Evolutionary conservation across 345 rosid genomes (phyloP).

Genomic region (Citrus reticulata): DNA sequence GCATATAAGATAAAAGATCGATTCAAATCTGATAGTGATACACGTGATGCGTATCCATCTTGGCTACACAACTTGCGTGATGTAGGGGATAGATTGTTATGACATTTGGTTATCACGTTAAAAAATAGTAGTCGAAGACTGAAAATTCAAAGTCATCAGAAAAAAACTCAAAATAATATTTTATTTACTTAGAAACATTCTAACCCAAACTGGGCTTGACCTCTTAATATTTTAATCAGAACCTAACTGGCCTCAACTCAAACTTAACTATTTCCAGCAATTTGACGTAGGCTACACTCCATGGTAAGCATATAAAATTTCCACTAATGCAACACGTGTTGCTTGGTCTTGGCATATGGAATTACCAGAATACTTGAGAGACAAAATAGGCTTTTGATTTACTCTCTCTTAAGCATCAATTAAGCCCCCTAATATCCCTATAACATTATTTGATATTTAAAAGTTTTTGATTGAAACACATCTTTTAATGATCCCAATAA

Average conservation of each 20-base stretch:
- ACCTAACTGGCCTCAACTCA: neutral
- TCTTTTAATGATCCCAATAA: neutral
- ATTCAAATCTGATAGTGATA: neutral
- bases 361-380: neutral
- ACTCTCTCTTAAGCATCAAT: neutral
- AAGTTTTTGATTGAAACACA: neutral
- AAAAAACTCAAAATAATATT: neutral
- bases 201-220: neutral
- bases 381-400: conserved; percentile 1
- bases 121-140: neutral
- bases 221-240: neutral
- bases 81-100: neutral
- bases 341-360: neutral
- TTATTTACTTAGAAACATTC: neutral
- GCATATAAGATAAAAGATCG: neutral
- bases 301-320: neutral
- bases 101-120: neutral
- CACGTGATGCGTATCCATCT: neutral
- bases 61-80: neutral
- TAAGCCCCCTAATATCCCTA: neutral
- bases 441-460: neutral
- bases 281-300: neutral
- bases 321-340: neutral
- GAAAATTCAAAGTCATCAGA: neutral
- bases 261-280: neutral